Evolutionary conservation across 202 grass and related monocot genomes (phyloP).

Genomic region (Panicum virgatum): DNA sequence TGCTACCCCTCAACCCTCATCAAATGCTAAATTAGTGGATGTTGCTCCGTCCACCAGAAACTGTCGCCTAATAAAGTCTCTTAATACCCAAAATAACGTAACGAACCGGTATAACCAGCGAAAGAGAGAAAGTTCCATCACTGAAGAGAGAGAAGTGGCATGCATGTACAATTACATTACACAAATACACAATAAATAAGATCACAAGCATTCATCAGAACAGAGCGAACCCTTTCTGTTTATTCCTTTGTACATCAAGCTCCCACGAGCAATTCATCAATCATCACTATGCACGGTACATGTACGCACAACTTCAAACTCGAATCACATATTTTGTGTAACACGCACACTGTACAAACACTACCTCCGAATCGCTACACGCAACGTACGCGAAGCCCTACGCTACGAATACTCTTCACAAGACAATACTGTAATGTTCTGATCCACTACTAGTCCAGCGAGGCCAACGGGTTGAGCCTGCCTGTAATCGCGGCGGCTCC

Average conservation of each 20-base stretch:
- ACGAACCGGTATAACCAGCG: not conserved
- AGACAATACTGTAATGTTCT: not conserved
- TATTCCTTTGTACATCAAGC: conserved; percentile 9
- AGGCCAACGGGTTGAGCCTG: not conserved
- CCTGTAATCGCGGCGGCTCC: conserved; percentile 28
- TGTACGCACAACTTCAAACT: not conserved
- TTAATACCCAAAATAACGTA: not conserved
- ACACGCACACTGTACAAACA: not conserved
- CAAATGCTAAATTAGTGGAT: not conserved
- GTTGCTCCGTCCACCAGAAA: not conserved
- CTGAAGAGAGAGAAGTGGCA: not conserved
- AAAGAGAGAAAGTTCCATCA: not conserved
- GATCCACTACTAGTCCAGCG: not conserved
- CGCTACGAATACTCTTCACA: not conserved
- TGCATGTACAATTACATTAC: not conserved
- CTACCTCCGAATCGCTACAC: not conserved
- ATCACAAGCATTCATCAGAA: not conserved
- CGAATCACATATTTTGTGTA: too few species aligned
- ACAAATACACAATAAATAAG: not conserved
- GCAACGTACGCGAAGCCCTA: not conserved
- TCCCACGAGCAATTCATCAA: conserved; percentile 10
- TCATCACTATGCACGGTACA: not conserved
- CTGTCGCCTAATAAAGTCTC: not conserved
- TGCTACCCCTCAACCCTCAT: not conserved
- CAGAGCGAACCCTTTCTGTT: not conserved